A percentile compares a stretch with the other conserved stretches of the same genome.
Evolutionary conservation across 257 asterid species (phyloP).

Genomic region (Solanum gracilifrons): DNA sequence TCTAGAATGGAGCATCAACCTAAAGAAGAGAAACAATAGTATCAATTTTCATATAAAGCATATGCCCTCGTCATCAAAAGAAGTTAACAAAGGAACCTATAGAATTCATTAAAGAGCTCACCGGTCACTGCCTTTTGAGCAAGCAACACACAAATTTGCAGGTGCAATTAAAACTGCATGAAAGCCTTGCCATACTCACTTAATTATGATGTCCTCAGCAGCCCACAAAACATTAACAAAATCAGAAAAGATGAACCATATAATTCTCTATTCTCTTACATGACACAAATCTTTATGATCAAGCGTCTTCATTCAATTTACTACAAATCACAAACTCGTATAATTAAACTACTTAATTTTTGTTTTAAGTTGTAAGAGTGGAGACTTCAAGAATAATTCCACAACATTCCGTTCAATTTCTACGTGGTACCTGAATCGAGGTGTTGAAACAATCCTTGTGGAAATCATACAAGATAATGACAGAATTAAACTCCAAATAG

Average conservation of each 20-base stretch:
- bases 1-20: background rate
- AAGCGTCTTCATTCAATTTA: background rate
- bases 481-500: constrained; percentile 48
- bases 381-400: background rate
- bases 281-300: background rate
- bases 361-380: background rate
- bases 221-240: background rate
- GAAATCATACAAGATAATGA: constrained; percentile 47
- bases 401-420: background rate
- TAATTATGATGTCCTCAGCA: background rate
- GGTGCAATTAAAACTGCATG: too few relatives aligned
- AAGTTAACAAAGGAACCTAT: background rate
- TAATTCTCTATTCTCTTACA: background rate
- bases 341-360: background rate
- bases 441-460: constrained; percentile 70
- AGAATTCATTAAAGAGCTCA: background rate
- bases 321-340: background rate
- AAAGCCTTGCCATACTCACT: background rate
- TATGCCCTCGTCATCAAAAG: background rate
- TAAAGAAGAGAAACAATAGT: background rate
- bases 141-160: background rate
- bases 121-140: background rate
- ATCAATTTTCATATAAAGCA: background rate
- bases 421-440: constrained; percentile 73
- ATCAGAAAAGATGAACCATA: background rate